Base-by-base conservation (phyloP, 192 early-diverging fungal genomes). In the Backusella psychrophila region DNA sequence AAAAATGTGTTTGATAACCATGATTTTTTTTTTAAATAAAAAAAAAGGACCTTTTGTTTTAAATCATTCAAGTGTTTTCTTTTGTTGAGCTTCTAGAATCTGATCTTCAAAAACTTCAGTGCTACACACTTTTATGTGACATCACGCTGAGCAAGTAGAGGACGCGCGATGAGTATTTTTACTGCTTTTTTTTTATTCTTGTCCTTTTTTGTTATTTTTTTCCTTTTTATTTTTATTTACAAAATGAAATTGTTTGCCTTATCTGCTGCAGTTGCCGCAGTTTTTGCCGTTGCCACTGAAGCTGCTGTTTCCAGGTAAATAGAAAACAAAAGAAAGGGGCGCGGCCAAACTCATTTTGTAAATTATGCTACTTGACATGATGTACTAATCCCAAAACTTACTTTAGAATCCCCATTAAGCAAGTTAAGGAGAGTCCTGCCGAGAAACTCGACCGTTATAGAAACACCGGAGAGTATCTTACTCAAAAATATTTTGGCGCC, bases 401-500 rank as follows among this genome's bases (percentile, higher is more conserved):
- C 17, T 31, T 67, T 75, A 90, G 89, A 56, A 78, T 90, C 42
- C 72, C 79, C 34, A 84, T 95, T 81, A 94, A 94, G 85, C 92
- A 93, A 83, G 78, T 88, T 17, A 38, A 78, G 19, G 86, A 94
- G 69, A 87, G 91, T 23, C 82, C 90, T 66, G 82, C 87, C 33
- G 85, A 91, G 41, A 85, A 83, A 66, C 72, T 92, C 52, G 85
- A 88, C 39, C 90, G 92, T 69, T 90, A 90, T 44, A 83, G 88
- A 44, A 86, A 87, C 74, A 85, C 90, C 15, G 89, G 92, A 63
- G 79, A 83, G 23, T 90, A 91, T 80, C 86, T 95, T 65, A 83
- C 87, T 68, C 93, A 94, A 81, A 95, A 95, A 82, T 95, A 95
- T 88, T 92, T 93, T 88, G 89, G 86, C 29, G 49, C 69, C 12